A percentile compares a stretch with the other conserved stretches of the same genome.
Conservation (phyloP, 1,284 basidiomycete genomes). For the Sphagnurus paluster region DNA sequence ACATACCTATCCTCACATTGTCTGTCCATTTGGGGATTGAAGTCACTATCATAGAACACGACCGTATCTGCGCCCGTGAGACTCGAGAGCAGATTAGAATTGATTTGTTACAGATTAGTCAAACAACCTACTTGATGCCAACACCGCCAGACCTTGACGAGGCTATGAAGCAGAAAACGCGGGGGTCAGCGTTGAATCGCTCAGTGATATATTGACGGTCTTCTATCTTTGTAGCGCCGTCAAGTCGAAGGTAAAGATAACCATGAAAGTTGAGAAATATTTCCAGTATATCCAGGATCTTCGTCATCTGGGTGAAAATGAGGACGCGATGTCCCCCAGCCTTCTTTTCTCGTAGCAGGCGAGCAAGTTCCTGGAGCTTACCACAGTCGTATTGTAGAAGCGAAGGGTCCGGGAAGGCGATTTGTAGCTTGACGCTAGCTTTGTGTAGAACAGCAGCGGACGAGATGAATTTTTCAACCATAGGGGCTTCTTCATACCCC, state of each 20-base stretch:
- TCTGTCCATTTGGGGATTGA: constrained; percentile 96
- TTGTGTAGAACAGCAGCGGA: constrained; percentile 75
- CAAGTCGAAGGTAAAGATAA: constrained; percentile 89
- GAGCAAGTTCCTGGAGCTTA: constrained; percentile 85
- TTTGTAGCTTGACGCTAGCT: constrained; percentile 82
- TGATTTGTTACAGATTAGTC: not conserved
- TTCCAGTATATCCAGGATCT: constrained; percentile 92
- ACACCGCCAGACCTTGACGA: constrained; percentile 93
- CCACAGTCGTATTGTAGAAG: constrained; percentile 96
- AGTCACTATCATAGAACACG: constrained; percentile 96
- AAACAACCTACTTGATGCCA: constrained; percentile 81
- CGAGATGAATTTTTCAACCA: constrained; percentile 36
- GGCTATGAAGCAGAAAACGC: constrained; percentile 93
- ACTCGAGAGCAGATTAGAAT: constrained; percentile 37
- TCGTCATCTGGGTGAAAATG: constrained; percentile 98
- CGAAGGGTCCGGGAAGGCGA: constrained; percentile 91
- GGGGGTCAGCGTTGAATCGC: constrained; percentile 92
- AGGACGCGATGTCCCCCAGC: constrained; percentile 86
- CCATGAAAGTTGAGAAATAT: constrained; percentile 93
- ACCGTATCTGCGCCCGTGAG: constrained; percentile 97
- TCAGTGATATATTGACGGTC: constrained; percentile 95
- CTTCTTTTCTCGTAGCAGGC: constrained; percentile 82
- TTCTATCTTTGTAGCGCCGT: constrained; percentile 95
- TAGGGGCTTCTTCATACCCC: constrained; percentile 37
- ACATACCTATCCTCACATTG: constrained; percentile 92